A percentile compares a stretch with the other conserved stretches of the same genome.
phyloP scores from a whole-genome alignment of 352 stramenopile genomes.

The Phytopythium vexans region DNA sequence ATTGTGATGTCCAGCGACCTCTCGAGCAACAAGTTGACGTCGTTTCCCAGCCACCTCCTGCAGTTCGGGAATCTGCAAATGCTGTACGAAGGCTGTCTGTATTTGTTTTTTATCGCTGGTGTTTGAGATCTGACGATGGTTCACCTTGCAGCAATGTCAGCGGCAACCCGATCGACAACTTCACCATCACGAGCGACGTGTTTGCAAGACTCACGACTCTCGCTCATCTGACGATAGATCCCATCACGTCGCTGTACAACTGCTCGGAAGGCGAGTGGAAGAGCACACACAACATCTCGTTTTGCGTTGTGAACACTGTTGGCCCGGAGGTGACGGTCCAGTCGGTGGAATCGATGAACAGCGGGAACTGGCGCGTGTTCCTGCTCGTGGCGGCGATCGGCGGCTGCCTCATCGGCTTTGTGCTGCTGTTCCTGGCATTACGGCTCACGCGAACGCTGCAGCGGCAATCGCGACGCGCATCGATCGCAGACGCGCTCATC shows the following conservation, averaged over 20 bases:
- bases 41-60: constrained; percentile 37
- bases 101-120: background rate
- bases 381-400: constrained; percentile 27
- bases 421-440: constrained; percentile 28
- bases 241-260: constrained; percentile 4
- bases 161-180: constrained; percentile 38
- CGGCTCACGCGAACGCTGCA: background rate
- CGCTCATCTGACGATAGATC: constrained; percentile 14
- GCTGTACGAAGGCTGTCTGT: constrained; percentile 23
- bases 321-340: constrained; percentile 12
- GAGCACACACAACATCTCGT: constrained; percentile 21
- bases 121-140: background rate
- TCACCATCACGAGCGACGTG: constrained; percentile 30
- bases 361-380: constrained; percentile 30
- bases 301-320: constrained; percentile 37
- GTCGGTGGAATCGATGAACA: constrained; percentile 2
- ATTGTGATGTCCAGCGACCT: constrained; percentile 25
- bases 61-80: constrained; percentile 36
- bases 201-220: constrained; percentile 24
- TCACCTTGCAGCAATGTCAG: constrained; percentile 26
- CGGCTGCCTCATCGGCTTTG: constrained; percentile 29
- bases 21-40: constrained; percentile 35
- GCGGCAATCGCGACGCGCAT: background rate
- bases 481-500: constrained; percentile 2
- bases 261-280: constrained; percentile 27